A percentile compares a stretch with the other conserved stretches of the same genome.
Conservation (phyloP, 2,329 filamentous ascomycete species). For the Arthrinium phaeospermum region DNA sequence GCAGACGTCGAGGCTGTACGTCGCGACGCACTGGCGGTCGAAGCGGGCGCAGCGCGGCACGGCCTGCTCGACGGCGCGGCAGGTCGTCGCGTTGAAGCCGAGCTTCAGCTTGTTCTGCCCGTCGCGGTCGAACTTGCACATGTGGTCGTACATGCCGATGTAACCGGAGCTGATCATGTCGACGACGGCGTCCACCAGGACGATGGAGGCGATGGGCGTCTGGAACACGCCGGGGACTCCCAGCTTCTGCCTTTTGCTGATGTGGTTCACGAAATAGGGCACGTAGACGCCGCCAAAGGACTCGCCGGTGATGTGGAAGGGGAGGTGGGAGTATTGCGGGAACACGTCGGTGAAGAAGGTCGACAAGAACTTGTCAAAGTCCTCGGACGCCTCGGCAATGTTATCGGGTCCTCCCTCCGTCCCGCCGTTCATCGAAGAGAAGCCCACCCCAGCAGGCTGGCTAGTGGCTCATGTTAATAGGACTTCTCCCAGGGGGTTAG, state of each 20-base stretch:
- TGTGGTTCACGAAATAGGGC: constrained; percentile 27
- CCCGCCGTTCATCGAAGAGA: constrained; percentile 26
- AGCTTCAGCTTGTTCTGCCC: constrained; percentile 22
- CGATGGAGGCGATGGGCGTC: constrained; percentile 25
- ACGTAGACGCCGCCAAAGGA: constrained; percentile 32
- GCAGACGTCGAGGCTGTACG: constrained; percentile 25
- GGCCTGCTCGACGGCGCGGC: constrained; percentile 21
- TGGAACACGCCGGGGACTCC: constrained; percentile 22
- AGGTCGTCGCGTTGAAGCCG: constrained; percentile 22
- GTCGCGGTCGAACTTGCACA: constrained; percentile 24
- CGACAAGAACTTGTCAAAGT: constrained; percentile 30
- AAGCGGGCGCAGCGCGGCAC: constrained; percentile 24
- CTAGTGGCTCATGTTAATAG: constrained; percentile 16
- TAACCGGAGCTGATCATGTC: constrained; percentile 19
- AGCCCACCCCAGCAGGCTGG: constrained; percentile 29
- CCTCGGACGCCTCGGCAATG: constrained; percentile 25
- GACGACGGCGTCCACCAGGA: constrained; percentile 28
- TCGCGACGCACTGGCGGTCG: constrained; percentile 23
- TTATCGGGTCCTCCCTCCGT: constrained; percentile 25
- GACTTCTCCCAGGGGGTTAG: too few relatives aligned
- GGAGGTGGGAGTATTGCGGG: constrained; percentile 25
- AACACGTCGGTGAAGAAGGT: constrained; percentile 28
- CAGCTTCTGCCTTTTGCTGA: constrained; percentile 23
- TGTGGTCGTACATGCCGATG: constrained; percentile 28
- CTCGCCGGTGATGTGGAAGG: constrained; percentile 30